Evolutionary conservation across 2,329 filamentous ascomycete species (phyloP), one percentile per base, ranked within the genome.

Genomic region (Arthrobotrys megalospora): DNA sequence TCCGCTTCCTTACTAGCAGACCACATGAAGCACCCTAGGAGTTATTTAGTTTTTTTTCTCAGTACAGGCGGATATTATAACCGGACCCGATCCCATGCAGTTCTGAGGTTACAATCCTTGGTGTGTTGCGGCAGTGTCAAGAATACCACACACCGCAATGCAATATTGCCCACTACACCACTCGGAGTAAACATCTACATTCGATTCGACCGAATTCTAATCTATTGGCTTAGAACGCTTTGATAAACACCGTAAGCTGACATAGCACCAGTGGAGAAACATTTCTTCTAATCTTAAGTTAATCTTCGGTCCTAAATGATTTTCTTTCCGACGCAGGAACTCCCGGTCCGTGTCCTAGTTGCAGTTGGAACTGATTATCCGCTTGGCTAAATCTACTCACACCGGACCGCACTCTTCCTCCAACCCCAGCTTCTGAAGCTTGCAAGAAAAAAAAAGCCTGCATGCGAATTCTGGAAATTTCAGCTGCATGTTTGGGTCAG

Each of bases 301-400:
- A 45, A 63, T 67, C 55, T 68, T 68, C 71, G 71, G 71, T 63
- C 45, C 21, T 68, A 19, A 48, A 52, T 8, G 62, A 53, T 68
- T 47, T 76, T 68, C 63, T 53, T 63, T 68, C 63, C 71, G 63
- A 53, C 52, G 63, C 63, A 76, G 71, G 71, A 68, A 68, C 63
- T 76, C 53, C 71, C 63, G 53, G 41, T 36, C 55, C 62, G 43
- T 73, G 14, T 53, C 43, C 70, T 58, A 41, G 62, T 45, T 55
- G 24, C 50, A 41, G 62, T 45, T 55, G 24, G 32, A 41, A 14
- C 19, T 45, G 62, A 62, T 63, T 76, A 67, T 62, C 63, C 71
- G 64, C 55, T 68, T 67, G 71, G 71, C 63, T 68, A 76, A 76
- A 76, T 76, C 41, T 16, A 38, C 62, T 58, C 41, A 38, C 47